Conservation (phyloP, 192 early-diverging fungal species). For the Lobosporangium transversale region DNA sequence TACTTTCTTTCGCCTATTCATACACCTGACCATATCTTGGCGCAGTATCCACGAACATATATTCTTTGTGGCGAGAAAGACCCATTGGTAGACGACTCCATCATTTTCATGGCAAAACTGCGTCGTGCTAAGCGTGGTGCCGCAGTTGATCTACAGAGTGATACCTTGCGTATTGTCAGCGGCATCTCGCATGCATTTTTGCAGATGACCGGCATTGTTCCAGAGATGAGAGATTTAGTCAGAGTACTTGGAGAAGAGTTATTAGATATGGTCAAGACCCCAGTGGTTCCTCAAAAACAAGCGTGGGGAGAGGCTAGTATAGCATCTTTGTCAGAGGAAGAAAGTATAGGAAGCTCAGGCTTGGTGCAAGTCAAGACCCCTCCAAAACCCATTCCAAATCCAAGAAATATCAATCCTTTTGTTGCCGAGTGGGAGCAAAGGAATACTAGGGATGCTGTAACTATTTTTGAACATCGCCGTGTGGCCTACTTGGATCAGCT, state of each 20-base stretch:
- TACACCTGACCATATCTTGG: conserved; percentile 86
- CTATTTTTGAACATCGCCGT: conserved; percentile 47
- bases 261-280: conserved; percentile 28
- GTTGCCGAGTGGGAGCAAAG: conserved; percentile 32
- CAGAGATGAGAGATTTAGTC: conserved; percentile 69
- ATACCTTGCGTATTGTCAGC: conserved; percentile 71
- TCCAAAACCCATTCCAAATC: conserved; percentile 4
- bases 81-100: conserved; percentile 96
- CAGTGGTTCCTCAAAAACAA: neutral
- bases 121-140: conserved; percentile 77
- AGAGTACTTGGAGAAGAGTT: conserved; percentile 55
- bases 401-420: conserved; percentile 26
- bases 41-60: conserved; percentile 90
- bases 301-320: conserved; percentile 18
- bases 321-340: conserved; percentile 6
- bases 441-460: conserved; percentile 35
- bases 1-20: conserved; percentile 88
- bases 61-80: conserved; percentile 96
- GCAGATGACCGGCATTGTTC: conserved; percentile 77
- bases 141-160: conserved; percentile 22
- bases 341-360: neutral
- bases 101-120: conserved; percentile 88
- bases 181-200: conserved; percentile 74
- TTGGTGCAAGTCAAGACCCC: conserved; percentile 8
- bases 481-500: conserved; percentile 46